phyloP scores from a whole-genome alignment of 225 moss, liverwort and hornwort species.

The Physcomitrellopsis africana region DNA sequence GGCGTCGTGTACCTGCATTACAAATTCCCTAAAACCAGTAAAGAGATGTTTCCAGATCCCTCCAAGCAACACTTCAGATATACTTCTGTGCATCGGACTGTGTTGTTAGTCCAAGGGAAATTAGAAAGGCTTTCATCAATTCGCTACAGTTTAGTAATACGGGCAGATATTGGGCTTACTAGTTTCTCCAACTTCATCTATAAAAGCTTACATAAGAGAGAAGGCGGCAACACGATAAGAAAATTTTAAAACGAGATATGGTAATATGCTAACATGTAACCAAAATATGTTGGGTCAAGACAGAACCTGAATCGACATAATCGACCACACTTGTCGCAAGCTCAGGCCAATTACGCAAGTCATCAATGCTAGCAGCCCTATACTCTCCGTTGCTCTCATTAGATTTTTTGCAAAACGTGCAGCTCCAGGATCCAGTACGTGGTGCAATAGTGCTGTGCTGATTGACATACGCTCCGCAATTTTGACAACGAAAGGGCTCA shows the following conservation, averaged over 20 bases:
- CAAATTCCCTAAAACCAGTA: slow-evolving; percentile 19
- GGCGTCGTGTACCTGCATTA: slow-evolving; percentile 74
- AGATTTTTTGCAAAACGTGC: slow-evolving; percentile 88
- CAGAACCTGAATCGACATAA: slow-evolving; percentile 81
- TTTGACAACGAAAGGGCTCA: slow-evolving; percentile 79
- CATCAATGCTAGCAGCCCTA: slow-evolving; percentile 63
- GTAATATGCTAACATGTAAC: slow-evolving; percentile 25
- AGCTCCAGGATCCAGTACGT: slow-evolving; percentile 82
- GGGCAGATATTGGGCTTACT: background rate
- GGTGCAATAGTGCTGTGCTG: slow-evolving; percentile 78
- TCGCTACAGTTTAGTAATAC: background rate
- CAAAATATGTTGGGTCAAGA: background rate
- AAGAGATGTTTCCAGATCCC: background rate
- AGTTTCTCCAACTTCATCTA: background rate
- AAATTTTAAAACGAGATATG: background rate
- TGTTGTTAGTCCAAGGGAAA: background rate
- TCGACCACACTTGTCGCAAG: slow-evolving; percentile 94
- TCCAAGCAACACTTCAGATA: background rate
- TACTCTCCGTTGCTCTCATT: slow-evolving; percentile 88
- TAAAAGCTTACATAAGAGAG: background rate
- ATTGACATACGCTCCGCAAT: slow-evolving; percentile 93
- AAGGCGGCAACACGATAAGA: slow-evolving; percentile 13
- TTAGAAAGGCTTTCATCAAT: background rate
- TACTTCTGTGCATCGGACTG: background rate
- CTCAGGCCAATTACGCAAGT: slow-evolving; percentile 88